These are phyloP conservation scores for Dillenia turbinata DNA, from an alignment of 164 flowering plant species.

Conservation along the genomic window DNA sequence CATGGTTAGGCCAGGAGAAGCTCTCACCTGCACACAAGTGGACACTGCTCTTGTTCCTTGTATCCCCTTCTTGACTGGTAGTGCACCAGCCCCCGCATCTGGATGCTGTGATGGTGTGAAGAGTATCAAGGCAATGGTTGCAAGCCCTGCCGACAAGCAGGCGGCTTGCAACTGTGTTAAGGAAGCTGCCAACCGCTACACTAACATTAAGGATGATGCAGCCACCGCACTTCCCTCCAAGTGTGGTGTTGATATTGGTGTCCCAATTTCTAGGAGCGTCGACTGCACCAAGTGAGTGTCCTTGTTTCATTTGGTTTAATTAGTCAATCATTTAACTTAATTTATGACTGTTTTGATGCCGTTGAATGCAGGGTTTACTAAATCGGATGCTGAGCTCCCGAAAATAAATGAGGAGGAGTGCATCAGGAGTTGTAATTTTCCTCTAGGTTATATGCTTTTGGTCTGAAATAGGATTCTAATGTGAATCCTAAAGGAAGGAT, in stretches of 20 bases:
- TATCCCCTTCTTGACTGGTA: constrained; percentile 12
- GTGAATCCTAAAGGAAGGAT: too few relatives aligned
- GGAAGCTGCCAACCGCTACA: constrained; percentile 5
- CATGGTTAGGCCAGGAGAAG: constrained; percentile 8
- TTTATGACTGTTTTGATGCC: too few relatives aligned
- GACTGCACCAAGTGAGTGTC: constrained; percentile 12
- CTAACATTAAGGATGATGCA: constrained; percentile 15
- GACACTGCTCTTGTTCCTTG: constrained; percentile 11
- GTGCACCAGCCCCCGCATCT: background rate
- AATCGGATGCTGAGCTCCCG: too few relatives aligned
- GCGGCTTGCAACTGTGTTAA: constrained; percentile 22
- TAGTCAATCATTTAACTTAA: too few relatives aligned
- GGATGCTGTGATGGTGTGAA: constrained; percentile 22
- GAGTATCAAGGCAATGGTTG: constrained; percentile 7
- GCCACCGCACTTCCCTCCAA: background rate
- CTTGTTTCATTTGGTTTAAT: too few relatives aligned
- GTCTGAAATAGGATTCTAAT: too few relatives aligned
- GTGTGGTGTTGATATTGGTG: too few relatives aligned
- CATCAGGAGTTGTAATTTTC: too few relatives aligned
- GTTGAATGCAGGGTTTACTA: too few relatives aligned
- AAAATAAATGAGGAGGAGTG: too few relatives aligned
- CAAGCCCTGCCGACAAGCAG: constrained; percentile 7
- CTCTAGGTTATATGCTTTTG: too few relatives aligned
- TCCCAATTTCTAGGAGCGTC: constrained; percentile 2
- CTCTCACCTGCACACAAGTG: constrained; percentile 13